Base-by-base conservation (phyloP, 495 filamentous ascomycete genomes). In the Aspergillus bertholletiae region DNA sequence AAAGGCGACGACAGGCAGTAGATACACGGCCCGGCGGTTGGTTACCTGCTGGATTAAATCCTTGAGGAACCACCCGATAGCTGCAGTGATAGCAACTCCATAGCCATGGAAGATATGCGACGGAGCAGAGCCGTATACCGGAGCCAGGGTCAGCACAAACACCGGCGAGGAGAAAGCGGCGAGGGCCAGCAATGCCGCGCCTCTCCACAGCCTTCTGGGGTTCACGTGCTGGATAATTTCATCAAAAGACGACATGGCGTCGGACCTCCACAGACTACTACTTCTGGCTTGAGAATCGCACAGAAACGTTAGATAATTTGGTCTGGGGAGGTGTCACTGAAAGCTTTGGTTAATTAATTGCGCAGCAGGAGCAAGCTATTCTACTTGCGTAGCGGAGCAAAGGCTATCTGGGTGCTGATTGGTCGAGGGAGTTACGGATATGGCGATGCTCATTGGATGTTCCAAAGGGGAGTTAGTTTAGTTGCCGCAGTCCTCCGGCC, bases 61-160 rank as follows among this genome's bases (percentile, higher is more conserved):
- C 82, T 85, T 64, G 59, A 68, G 65, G 28, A 83, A 79, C 80
- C 84, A 87, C 54, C 87, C 82, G 50, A 77, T 69, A 24, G 87
- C 82, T 43, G 84, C 80, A 37, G 80, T 85, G 8, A 80, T 70
- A 53, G 80, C 81, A 41, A 88, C 77, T 18, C 88, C 77, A 60
- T 82, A 79, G 49, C 74, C 66, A 66, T 96, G 92, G 69, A 86
- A 87, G 61, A 86, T 77, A 11, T 82, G 79, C 1, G 90, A 68
- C 9, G 93, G 86, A 21, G 91, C 85, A 15, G 85, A 81, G 21
- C 93, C 93, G 72, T 95, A 97, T 20, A 92, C 87, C 2, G 93
- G 94, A 20, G 89, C 86, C 30, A 97, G 71, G 6, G 79, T 83
- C 56, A 90, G 73, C 59, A 87, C 78, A 22, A 90, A 94, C 49